Evolutionary conservation across 202 grass and related monocot genomes (phyloP).

Genomic region (Schoenoplectus tabernaemontani): DNA sequence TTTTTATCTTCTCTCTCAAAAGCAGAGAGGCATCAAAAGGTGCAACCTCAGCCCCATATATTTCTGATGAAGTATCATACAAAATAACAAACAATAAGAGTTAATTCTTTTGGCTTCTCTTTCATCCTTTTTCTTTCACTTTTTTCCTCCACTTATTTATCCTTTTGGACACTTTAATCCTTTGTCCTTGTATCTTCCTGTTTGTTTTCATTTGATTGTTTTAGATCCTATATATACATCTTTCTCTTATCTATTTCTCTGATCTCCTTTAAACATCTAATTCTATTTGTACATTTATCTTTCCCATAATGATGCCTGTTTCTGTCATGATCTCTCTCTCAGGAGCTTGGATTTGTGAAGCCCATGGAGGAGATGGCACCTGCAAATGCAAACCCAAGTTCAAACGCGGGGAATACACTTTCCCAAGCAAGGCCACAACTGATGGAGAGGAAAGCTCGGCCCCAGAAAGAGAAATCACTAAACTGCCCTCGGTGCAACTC

Average conservation of each 20-base stretch:
- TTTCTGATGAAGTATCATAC: conserved; percentile 58
- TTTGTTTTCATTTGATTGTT: conserved; percentile 65
- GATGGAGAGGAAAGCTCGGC: conserved; percentile 58
- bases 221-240: conserved; percentile 42
- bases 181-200: conserved; percentile 36
- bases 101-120: conserved; percentile 58
- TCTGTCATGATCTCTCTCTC: conserved; percentile 25
- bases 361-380: conserved; percentile 43
- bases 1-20: conserved; percentile 58
- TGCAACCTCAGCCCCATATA: conserved; percentile 36
- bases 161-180: no score
- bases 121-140: conserved; percentile 42
- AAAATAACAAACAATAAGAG: conserved; percentile 55
- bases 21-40: conserved; percentile 35
- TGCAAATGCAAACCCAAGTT: background rate
- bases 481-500: conserved; percentile 98
- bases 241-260: conserved; percentile 23
- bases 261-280: conserved; percentile 3
- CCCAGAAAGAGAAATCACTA: conserved; percentile 83
- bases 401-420: background rate
- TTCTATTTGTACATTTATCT: background rate
- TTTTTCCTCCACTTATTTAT: conserved; percentile 36
- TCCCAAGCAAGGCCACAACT: conserved; percentile 1
- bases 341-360: conserved; percentile 88
- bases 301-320: conserved; percentile 15